Percentiles rank a stretch among this genome's conserved stretches.
Conservation (phyloP, 2,329 filamentous ascomycete genomes). For the Curvularia verruculosa region DNA sequence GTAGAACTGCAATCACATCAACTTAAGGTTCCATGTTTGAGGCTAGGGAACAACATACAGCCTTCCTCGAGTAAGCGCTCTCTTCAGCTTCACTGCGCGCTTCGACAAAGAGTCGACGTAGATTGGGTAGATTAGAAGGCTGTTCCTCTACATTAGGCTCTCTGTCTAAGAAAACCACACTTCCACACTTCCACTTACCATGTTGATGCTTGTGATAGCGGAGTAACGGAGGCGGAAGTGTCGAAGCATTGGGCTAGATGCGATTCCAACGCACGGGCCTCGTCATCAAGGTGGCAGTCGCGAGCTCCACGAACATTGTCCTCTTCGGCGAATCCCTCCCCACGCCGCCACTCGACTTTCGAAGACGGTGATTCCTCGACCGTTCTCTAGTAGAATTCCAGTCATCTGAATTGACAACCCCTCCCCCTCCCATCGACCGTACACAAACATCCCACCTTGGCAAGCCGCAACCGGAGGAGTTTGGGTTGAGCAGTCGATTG, state of each 20-base stretch:
- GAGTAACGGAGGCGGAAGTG: conserved; percentile 8
- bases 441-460: conserved; percentile 3
- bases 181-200: conserved; percentile 21
- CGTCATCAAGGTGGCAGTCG: conserved; percentile 37
- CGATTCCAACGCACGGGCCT: conserved; percentile 30
- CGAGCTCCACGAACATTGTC: conserved; percentile 29
- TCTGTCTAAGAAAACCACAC: not conserved
- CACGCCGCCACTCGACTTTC: conserved; percentile 12
- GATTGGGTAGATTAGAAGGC: conserved; percentile 84
- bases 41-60: conserved; percentile 63
- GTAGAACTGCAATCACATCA: conserved; percentile 73
- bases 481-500: conserved; percentile 38
- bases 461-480: conserved; percentile 43
- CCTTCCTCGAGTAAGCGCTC: conserved; percentile 89
- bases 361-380: not conserved
- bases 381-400: not conserved
- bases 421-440: conserved; percentile 3
- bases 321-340: conserved; percentile 17
- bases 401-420: conserved; percentile 6
- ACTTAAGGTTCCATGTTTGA: not conserved
- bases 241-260: conserved; percentile 19
- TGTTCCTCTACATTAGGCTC: conserved; percentile 25
- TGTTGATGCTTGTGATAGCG: conserved; percentile 16
- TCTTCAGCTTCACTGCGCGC: conserved; percentile 92
- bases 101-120: conserved; percentile 95